A percentile compares a stretch with the other conserved stretches of the same genome.
These are phyloP conservation scores for Perilla frutescens DNA, from an alignment of 257 asterid species.

Conservation along the genomic window DNA sequence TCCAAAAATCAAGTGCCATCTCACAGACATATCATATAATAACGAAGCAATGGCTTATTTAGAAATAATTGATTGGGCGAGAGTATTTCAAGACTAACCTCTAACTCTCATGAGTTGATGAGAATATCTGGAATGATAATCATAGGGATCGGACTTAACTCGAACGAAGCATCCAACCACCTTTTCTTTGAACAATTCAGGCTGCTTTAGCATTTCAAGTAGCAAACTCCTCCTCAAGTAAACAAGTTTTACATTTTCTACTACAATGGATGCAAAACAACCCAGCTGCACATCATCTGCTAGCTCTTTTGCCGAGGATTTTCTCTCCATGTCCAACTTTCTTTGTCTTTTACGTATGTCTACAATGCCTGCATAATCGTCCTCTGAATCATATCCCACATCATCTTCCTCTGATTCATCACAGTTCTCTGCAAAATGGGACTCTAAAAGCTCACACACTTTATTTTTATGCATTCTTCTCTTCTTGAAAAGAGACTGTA, in stretches of 20 bases:
- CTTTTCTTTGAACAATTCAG: slow-evolving; percentile 66
- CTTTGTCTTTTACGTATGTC: slow-evolving; percentile 43
- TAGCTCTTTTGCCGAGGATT: slow-evolving; percentile 32
- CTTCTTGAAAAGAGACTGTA: slow-evolving; percentile 60
- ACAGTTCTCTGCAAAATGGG: slow-evolving; percentile 60
- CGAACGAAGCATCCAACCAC: slow-evolving; percentile 75
- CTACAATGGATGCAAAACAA: slow-evolving; percentile 59
- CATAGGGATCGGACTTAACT: slow-evolving; percentile 58
- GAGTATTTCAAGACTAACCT: slow-evolving; percentile 55
- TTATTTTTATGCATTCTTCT: slow-evolving; percentile 42
- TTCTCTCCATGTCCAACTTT: slow-evolving; percentile 41
- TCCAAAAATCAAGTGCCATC: slow-evolving; percentile 13
- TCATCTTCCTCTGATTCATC: slow-evolving; percentile 63
- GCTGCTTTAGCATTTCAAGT: slow-evolving; percentile 56
- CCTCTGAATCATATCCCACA: slow-evolving; percentile 41
- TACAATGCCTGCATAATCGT: slow-evolving; percentile 25
- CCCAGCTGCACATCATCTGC: slow-evolving; percentile 37
- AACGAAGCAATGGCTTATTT: slow-evolving; percentile 24
- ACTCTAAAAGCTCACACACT: slow-evolving; percentile 61
- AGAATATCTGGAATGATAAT: slow-evolving; percentile 42
- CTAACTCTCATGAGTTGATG: slow-evolving; percentile 75
- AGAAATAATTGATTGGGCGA: slow-evolving; percentile 19
- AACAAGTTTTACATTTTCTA: slow-evolving; percentile 74
- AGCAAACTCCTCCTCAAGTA: slow-evolving; percentile 76
- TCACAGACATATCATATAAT: slow-evolving; percentile 18